Evolutionary conservation across 148 eudicot genomes (phyloP), one percentile per base, ranked within the genome.

Genomic region (Vaccinium darrowii): DNA sequence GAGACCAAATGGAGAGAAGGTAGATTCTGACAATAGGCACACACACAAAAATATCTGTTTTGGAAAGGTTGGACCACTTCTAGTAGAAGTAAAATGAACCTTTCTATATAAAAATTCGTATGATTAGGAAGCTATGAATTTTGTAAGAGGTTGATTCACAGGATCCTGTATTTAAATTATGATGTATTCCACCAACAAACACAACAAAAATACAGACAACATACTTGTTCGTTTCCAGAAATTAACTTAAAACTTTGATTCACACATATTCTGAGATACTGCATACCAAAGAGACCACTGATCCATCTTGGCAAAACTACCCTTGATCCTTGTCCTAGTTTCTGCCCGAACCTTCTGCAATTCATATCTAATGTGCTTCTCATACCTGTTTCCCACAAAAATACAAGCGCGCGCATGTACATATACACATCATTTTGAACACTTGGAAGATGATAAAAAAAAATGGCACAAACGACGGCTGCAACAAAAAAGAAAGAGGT

Each of bases 261-360:
- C 21, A 39, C n/a, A 69, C 74, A 60, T 23, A 33, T 56, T 21
- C n/a, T 18, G 56, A 82, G 1, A 39, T 74, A 81, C 52, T 62
- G 65, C 33, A 69, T 69, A 56, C 57, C 83, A n/a, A 49, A 33
- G n/a, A n/a, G 52, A 43, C 75, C 83, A 88, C 30, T 80, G 90
- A 49, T 88, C 93, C 62, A 92, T 86, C 93, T 95, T 95, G 15
- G 97, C 98, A 89, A 95, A 95, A 36, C 98, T 95, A 13, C 98
- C 98, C 84, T 88, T 94, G 84, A 95, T n/a, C n/a, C n/a, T n/a
- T n/a, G n/a, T n/a, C n/a, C n/a, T n/a, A n/a, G n/a, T n/a, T n/a
- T n/a, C n/a, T 57, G 98, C 98, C 21, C 94, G 94, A 80, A 89
- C 89, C 90, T 90, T 95, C 82, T 97, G 86, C 51, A 97, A 93